phyloP scores from a whole-genome alignment of 1,284 basidiomycete genomes.

The Taiwanofungus camphoratus region DNA sequence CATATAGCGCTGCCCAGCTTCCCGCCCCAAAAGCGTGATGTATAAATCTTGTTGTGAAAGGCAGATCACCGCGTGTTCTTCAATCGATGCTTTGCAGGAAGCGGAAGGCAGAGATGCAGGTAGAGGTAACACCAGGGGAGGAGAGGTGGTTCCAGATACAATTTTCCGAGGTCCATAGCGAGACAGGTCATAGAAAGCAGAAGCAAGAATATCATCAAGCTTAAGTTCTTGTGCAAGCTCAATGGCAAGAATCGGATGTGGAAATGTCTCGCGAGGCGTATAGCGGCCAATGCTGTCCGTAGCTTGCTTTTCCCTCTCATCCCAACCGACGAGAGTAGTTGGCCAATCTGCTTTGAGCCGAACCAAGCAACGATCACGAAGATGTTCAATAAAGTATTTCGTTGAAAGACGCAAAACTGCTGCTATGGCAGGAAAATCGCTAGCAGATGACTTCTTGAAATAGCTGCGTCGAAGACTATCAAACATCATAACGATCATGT shows the following conservation, averaged over 20 bases:
- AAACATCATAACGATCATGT: background rate
- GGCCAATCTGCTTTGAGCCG: conserved; percentile 70
- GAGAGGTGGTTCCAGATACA: conserved; percentile 38
- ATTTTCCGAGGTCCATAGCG: conserved; percentile 67
- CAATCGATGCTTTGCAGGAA: conserved; percentile 18
- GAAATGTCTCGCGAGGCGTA: conserved; percentile 40
- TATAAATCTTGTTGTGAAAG: conserved; percentile 44
- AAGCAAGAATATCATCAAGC: conserved; percentile 52
- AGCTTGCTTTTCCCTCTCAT: conserved; percentile 59
- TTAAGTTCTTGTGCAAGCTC: conserved; percentile 62
- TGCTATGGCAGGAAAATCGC: conserved; percentile 61
- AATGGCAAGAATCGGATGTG: conserved; percentile 68
- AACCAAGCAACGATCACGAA: conserved; percentile 54
- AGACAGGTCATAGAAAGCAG: conserved; percentile 73
- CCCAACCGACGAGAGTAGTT: conserved; percentile 60
- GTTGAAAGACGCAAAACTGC: conserved; percentile 67
- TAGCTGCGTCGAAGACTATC: conserved; percentile 15
- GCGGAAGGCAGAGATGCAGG: conserved; percentile 14
- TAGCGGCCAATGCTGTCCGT: conserved; percentile 38
- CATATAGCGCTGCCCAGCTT: conserved; percentile 54
- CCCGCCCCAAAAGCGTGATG: conserved; percentile 51
- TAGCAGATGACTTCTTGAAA: conserved; percentile 23
- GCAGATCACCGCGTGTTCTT: conserved; percentile 14
- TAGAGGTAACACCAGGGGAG: conserved; percentile 13
- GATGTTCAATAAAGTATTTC: conserved; percentile 66